Base-by-base conservation (phyloP, 2,329 filamentous ascomycete genomes). In the Diplocarpon rosae region DNA sequence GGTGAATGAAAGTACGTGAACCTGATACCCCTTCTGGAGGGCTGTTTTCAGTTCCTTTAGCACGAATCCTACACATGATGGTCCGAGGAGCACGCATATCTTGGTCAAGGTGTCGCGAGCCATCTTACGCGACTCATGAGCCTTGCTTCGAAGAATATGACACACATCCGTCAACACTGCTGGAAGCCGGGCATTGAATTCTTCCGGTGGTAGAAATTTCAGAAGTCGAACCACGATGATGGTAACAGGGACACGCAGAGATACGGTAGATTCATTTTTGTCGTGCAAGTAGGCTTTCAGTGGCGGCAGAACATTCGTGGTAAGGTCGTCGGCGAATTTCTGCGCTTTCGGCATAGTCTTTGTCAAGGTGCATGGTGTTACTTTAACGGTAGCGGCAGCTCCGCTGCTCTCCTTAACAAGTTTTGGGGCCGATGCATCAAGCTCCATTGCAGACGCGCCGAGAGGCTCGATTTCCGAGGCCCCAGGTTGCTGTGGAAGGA, bases 1-100 rank as follows among this genome's bases (percentile, higher is more conserved):
- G 0, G 92, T 96, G 62, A 85, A 98, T 0, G 90, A 95, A 17
- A 98, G 70, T 9, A 98, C 88, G 62, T 98, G 92, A 32, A 96
- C 73, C 58, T 98, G 92, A 58, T 93, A 95, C 4, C 92, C 92
- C 56, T 81, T 77, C 37, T 80, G 81, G 11, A 98, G 71, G 6
- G 90, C 86, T 46, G 83, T 82, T 39, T 87, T 76, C 17, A 98
- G 69, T 61, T 96, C 89, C 59, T 89, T 93, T 46, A 98, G 69
- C n/a, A 98, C 80, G 62, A 96, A 96, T 1, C 85, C 84, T 56
- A 98, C 83, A 62, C 86, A 93, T 1, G 76, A 71, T 0, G 90
- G 77, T 0, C 92, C 92, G 32, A 95, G 72, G 29, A 95, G 71
- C 10, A 77, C 73, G 9, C 87, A 77, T 53, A 96, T 92, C 48